Base-by-base conservation (phyloP, 345 rosid species). In the Citrus hindsii region DNA sequence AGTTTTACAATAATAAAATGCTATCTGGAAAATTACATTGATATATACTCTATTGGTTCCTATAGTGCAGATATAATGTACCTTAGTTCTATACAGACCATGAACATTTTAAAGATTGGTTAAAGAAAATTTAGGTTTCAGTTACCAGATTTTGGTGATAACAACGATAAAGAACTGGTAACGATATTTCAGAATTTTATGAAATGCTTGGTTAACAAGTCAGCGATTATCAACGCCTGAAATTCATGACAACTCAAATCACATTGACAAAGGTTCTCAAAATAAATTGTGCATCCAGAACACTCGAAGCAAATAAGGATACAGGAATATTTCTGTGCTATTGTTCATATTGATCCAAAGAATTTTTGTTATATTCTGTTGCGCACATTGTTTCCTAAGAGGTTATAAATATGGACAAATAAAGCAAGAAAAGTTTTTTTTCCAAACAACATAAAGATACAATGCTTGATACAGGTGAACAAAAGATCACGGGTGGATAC, bases 401-500 rank as follows among this genome's bases (percentile, higher is more conserved):
- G 12, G 28, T 55, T 53, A 33, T 71, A 32, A 33, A 38, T 42
- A 38, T 74, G n/a, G 55, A 74, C 22, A 38, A 74, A 73, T 25
- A 16, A 4, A 9, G 37, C 46, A 38, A 61, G 35, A 27, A 74
- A 74, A 13, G 13, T 33, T 19, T 65, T 38, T 19, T 60, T 48
- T 6, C 56, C 73, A 74, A 74, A 74, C 22, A 60, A 40, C 72
- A 70, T 6, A 46, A 53, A 72, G 60, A 30, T 51, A 51, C 21
- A 65, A 24, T 59, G 18, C 56, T 65, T 66, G 33, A 67, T 4
- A 28, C 67, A 77, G 13, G 27, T 33, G 69, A 46, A 25, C 59
- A 38, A 64, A 12, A 48, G 16, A 76, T 80, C 37, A 51, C 60
- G 61, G 46, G 51, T 27, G 18, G 18, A 51, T 86, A 95, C 98